These are phyloP conservation scores for Neonectria punicea DNA, from an alignment of 2,329 filamentous ascomycete genomes.

Conservation along the genomic window DNA sequence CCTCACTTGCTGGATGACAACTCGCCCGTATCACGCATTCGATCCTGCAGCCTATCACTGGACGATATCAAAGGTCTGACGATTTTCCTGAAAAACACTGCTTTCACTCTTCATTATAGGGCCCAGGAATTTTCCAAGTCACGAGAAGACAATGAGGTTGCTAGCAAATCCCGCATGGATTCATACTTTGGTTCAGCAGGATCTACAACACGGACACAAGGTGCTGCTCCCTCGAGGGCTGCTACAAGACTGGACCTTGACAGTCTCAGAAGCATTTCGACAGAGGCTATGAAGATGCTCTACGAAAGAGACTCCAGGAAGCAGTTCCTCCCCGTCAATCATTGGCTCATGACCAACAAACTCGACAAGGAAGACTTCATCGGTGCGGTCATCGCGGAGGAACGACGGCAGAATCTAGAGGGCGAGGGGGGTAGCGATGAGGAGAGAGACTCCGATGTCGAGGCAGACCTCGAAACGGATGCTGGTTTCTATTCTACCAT, in stretches of 20 bases:
- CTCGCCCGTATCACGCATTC: slow-evolving; percentile 59
- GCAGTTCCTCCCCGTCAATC: slow-evolving; percentile 81
- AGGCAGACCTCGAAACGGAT: slow-evolving; percentile 46
- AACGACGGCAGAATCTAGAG: slow-evolving; percentile 77
- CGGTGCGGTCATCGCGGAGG: slow-evolving; percentile 85
- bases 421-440: slow-evolving; percentile 51
- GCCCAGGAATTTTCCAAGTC: slow-evolving; percentile 67
- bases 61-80: slow-evolving; percentile 79
- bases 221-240: neutral
- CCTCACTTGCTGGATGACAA: slow-evolving; percentile 51
- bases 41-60: slow-evolving; percentile 75
- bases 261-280: slow-evolving; percentile 83
- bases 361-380: slow-evolving; percentile 94
- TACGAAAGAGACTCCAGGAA: slow-evolving; percentile 94
- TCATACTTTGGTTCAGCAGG: slow-evolving; percentile 41
- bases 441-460: slow-evolving; percentile 43
- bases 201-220: slow-evolving; percentile 4
- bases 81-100: slow-evolving; percentile 88
- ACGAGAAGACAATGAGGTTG: slow-evolving; percentile 34
- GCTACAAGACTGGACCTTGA: slow-evolving; percentile 69
- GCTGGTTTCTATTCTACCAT: slow-evolving; percentile 46
- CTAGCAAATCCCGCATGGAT: slow-evolving; percentile 42
- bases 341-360: slow-evolving; percentile 92
- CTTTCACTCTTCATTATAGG: slow-evolving; percentile 90
- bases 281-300: slow-evolving; percentile 83